Evolutionary conservation across 495 filamentous ascomycete genomes (phyloP), one percentile per base, ranked within the genome.

Genomic region (Umbilicaria muhlenbergii): DNA sequence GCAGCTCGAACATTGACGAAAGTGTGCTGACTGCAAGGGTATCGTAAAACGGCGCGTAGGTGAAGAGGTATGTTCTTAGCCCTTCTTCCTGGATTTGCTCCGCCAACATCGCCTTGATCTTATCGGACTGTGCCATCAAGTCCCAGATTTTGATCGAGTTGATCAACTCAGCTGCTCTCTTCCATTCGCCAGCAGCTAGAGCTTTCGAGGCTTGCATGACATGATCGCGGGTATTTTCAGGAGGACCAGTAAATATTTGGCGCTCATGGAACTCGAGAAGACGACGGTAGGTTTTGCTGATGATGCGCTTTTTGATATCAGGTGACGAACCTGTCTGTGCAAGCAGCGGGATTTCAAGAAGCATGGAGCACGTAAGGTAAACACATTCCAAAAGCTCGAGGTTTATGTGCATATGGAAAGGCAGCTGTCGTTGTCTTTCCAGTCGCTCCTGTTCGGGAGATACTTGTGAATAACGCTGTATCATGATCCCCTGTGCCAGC

Each of bases 351-450:
- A 99, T 94, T 67, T 99, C 91, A 38, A 99, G 74, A 47, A 99
- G 79, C 91, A 96, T 96, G 68, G 83, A 92, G 62, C 86, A 95
- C 44, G 91, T 95, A 37, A 99, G 79, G 64, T 99, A 99, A 46
- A 95, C 88, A 57, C 89, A 96, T 62, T 99, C 91, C 3, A 99
- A 77, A 24, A 99, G 75, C 55, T 99, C 91, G 16, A 99, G 73
- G 70, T 99, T 99, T 71, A 99, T 96, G 71, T 99, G 91, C 85
- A 95, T 94, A 68, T 99, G 91, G 76, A 99, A 99, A 36, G 91
- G 91, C 46, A 99, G 71, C 65, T 96, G 91, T 47, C 91, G 78
- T 61, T 96, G 91, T 50, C 87, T 78, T 63, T 99, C 91, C 18
- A 96, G 74, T 48, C 89, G 81, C 64, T 99, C 91, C 61, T 96